phyloP scores from a whole-genome alignment of 371 early-diverging fungal species.

The Dinochytrium kinnereticum region DNA sequence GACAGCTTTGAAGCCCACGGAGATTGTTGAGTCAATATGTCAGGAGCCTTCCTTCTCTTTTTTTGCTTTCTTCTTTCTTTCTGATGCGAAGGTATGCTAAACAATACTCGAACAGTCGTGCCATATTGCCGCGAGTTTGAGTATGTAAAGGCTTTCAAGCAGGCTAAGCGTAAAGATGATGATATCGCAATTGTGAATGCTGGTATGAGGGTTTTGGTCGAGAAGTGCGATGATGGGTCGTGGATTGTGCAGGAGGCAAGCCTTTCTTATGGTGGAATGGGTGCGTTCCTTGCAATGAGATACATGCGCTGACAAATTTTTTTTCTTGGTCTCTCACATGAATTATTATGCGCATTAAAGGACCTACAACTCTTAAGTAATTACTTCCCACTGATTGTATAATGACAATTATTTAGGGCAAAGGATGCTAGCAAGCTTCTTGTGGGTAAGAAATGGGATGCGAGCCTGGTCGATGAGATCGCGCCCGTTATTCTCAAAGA shows the following conservation, averaged over 20 bases:
- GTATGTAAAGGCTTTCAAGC: slow-evolving; percentile 73
- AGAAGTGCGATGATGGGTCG: slow-evolving; percentile 21
- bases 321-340: neutral
- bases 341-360: neutral
- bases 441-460: slow-evolving; percentile 18
- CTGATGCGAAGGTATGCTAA: no score
- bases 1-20: slow-evolving; percentile 64
- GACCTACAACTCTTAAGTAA: slow-evolving; percentile 22
- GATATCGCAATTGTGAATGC: slow-evolving; percentile 83
- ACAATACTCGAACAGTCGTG: no score
- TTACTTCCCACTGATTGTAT: neutral
- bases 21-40: slow-evolving; percentile 64
- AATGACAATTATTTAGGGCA: slow-evolving; percentile 49
- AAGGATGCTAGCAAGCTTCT: slow-evolving; percentile 43
- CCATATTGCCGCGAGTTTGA: slow-evolving; percentile 62
- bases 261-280: slow-evolving; percentile 80
- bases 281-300: no score
- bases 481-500: slow-evolving; percentile 50
- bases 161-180: slow-evolving; percentile 79
- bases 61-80: neutral
- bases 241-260: slow-evolving; percentile 55
- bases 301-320: no score
- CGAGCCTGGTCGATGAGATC: slow-evolving; percentile 16
- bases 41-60: neutral
- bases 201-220: slow-evolving; percentile 62